Evolutionary conservation across 1,284 basidiomycete species (phyloP).

Genomic region (Boletus albobrunnescens): DNA sequence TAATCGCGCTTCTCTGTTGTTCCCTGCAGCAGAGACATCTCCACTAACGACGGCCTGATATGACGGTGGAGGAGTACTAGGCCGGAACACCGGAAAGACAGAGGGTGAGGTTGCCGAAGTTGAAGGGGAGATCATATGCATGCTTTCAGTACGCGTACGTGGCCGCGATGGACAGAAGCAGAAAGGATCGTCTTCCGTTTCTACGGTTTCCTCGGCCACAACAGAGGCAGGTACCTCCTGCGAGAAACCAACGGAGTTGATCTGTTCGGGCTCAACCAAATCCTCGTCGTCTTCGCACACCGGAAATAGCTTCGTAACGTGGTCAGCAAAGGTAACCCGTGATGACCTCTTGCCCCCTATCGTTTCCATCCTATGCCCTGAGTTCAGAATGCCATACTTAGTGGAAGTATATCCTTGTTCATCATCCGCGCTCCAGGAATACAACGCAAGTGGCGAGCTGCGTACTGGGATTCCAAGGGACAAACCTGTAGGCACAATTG

Average conservation of each 20-base stretch:
- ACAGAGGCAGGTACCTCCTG: slow-evolving; percentile 3
- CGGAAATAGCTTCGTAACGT: slow-evolving; percentile 27
- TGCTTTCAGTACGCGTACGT: slow-evolving; percentile 33
- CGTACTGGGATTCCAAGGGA: slow-evolving; percentile 25
- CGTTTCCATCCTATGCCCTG: slow-evolving; percentile 12
- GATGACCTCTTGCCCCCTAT: slow-evolving; percentile 15
- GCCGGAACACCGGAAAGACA: slow-evolving; percentile 20
- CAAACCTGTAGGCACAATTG: slow-evolving; percentile 30
- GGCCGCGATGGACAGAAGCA: slow-evolving; percentile 16
- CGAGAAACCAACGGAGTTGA: slow-evolving; percentile 19
- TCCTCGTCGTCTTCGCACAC: slow-evolving; percentile 33
- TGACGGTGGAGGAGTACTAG: slow-evolving; percentile 26
- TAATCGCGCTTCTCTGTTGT: slow-evolving; percentile 9
- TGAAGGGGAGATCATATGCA: slow-evolving; percentile 17
- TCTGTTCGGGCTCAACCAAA: slow-evolving; percentile 9
- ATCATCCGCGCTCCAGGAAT: slow-evolving; percentile 17
- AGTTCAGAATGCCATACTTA: slow-evolving; percentile 18
- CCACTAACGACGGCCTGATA: slow-evolving; percentile 14
- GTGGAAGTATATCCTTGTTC: neutral
- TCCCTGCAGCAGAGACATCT: neutral
- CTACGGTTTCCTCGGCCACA: slow-evolving; percentile 5
- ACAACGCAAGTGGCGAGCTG: slow-evolving; percentile 27
- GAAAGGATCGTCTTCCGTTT: slow-evolving; percentile 28
- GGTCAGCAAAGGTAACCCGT: slow-evolving; percentile 24
- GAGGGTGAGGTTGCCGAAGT: slow-evolving; percentile 4